Conservation (phyloP, 164 flowering plant genomes). For the Magnolia kwangsiensis region DNA sequence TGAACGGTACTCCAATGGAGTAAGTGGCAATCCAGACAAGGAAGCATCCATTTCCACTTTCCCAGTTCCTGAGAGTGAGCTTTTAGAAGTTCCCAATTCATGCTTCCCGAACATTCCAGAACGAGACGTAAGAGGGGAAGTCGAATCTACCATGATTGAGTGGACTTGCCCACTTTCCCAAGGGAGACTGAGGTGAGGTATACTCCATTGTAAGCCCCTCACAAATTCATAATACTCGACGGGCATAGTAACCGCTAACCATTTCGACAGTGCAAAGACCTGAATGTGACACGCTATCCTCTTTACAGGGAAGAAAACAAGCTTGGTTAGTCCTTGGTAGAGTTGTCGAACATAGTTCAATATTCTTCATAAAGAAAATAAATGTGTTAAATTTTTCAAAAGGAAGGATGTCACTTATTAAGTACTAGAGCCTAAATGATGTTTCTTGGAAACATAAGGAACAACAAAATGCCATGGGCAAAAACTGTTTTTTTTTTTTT, state of each 20-base stretch:
- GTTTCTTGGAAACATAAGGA: no score
- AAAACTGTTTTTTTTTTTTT: no score
- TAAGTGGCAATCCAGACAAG: slow-evolving; percentile 64
- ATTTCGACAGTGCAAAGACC: slow-evolving; percentile 84
- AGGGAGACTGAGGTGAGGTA: slow-evolving; percentile 81
- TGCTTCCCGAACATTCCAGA: slow-evolving; percentile 22
- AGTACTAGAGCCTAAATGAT: no score
- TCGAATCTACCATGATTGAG: slow-evolving; percentile 43
- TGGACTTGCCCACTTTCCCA: slow-evolving; percentile 60
- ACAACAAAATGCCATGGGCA: no score
- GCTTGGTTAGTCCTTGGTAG: neutral
- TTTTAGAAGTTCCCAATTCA: slow-evolving; percentile 17
- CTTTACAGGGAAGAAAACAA: slow-evolving; percentile 33
- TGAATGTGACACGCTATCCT: slow-evolving; percentile 84
- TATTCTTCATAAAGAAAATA: neutral
- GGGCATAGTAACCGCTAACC: slow-evolving; percentile 72
- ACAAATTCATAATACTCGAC: slow-evolving; percentile 76
- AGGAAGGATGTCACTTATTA: neutral
- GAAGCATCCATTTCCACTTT: slow-evolving; percentile 30
- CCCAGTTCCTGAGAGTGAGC: slow-evolving; percentile 17
- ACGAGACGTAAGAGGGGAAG: slow-evolving; percentile 27
- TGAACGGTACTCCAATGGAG: slow-evolving; percentile 66
- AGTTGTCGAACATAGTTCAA: neutral
- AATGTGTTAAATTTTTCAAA: neutral
- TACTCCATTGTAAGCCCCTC: slow-evolving; percentile 75